These are phyloP conservation scores for Pseudofabraea citricarpa DNA, from an alignment of 2,329 filamentous ascomycete genomes.

Conservation along the genomic window DNA sequence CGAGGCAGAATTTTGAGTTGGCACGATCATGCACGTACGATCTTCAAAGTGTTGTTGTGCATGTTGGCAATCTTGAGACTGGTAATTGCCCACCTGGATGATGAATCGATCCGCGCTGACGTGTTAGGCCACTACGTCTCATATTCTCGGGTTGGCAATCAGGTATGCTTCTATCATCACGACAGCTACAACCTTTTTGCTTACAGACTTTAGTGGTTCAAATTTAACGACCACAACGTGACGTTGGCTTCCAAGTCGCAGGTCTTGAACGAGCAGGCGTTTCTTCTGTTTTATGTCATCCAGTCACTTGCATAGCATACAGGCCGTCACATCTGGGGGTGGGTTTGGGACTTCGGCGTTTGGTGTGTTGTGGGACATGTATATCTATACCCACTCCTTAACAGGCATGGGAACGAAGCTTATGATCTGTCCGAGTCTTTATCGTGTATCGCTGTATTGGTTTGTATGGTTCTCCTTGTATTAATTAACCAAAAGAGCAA, in stretches of 20 bases:
- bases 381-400: not conserved
- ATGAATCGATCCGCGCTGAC: conserved; percentile 13
- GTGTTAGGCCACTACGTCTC: conserved; percentile 72
- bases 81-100: too few relatives aligned
- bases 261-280: conserved; percentile 81
- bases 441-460: too few relatives aligned
- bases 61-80: conserved; percentile 88
- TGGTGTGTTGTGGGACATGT: too few relatives aligned
- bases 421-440: too few relatives aligned
- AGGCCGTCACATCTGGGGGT: too few relatives aligned
- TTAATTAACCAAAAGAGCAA: too few relatives aligned
- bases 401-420: too few relatives aligned
- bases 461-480: too few relatives aligned
- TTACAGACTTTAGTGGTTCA: conserved; percentile 66
- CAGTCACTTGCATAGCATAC: conserved; percentile 46
- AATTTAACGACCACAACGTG: conserved; percentile 93
- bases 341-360: too few relatives aligned
- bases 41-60: conserved; percentile 83
- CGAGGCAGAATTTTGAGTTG: conserved; percentile 48
- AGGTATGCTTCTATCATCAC: conserved; percentile 38
- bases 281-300: conserved; percentile 83
- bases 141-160: conserved; percentile 78
- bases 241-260: conserved; percentile 78
- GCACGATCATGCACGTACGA: conserved; percentile 74
- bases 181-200: not conserved